A percentile compares a stretch with the other conserved stretches of the same genome.
These are phyloP conservation scores for Rhodotorula babjevae DNA, from an alignment of 768 basidiomycete genomes.

Conservation along the genomic window DNA sequence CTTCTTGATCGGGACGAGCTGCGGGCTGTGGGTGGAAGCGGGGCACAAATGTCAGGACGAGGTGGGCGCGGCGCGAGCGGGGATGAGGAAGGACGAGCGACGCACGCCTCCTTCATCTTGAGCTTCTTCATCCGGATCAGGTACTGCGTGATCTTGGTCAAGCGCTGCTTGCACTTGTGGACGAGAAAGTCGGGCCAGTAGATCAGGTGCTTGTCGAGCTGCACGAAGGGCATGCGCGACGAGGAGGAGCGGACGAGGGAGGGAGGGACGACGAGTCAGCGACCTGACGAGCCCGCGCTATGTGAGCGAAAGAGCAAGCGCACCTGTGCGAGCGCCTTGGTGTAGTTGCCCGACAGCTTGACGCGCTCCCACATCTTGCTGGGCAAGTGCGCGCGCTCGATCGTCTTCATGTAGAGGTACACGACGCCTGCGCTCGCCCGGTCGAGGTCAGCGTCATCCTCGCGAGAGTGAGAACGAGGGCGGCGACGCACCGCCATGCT, in stretches of 20 bases:
- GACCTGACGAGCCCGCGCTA: too few species aligned
- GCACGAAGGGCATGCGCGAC: background rate
- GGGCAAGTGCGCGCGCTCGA: conserved; percentile 92
- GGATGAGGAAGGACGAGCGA: background rate
- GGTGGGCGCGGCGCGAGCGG: background rate
- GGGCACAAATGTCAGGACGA: too few species aligned
- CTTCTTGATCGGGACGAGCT: conserved; percentile 91
- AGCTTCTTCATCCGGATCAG: conserved; percentile 95
- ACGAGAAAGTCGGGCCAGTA: conserved; percentile 97
- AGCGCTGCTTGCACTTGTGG: conserved; percentile 98
- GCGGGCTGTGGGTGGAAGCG: conserved; percentile 79
- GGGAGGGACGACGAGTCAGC: background rate
- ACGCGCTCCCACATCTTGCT: conserved; percentile 98
- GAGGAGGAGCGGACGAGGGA: background rate
- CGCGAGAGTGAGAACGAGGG: background rate
- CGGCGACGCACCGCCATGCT: conserved; percentile 72
- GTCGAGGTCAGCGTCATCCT: background rate
- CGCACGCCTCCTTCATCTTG: conserved; percentile 42
- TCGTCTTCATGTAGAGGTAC: conserved; percentile 94
- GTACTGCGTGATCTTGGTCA: conserved; percentile 98
- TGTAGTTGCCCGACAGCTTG: conserved; percentile 86
- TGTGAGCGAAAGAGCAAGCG: too few species aligned
- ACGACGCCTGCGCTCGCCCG: conserved; percentile 59
- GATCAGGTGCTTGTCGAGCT: conserved; percentile 94
- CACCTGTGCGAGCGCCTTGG: conserved; percentile 91